Percentiles rank a stretch among this genome's conserved stretches.
These are phyloP conservation scores for Puccinia hordei DNA, from an alignment of 1,284 basidiomycete species.

Conservation along the genomic window DNA sequence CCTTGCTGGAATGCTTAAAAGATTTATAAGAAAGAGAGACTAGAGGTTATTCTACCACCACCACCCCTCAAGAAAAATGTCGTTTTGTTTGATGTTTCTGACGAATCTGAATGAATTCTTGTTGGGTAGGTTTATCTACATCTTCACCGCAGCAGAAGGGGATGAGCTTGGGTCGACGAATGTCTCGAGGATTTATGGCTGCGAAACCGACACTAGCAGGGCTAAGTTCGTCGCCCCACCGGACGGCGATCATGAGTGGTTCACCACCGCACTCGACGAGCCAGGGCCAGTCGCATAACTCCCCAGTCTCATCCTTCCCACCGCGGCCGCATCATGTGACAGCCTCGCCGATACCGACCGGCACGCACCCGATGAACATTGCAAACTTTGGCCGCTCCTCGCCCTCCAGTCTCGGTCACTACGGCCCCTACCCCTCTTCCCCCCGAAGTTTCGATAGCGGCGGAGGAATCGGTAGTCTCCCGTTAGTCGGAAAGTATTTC, in stretches of 20 bases:
- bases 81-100: constrained; percentile 13
- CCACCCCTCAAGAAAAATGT: constrained; percentile 18
- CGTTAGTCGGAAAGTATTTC: constrained; percentile 41
- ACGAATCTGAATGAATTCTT: too few species aligned
- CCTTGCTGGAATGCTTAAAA: not conserved
- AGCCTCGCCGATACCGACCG: constrained; percentile 56
- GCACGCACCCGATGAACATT: constrained; percentile 39
- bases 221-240: constrained; percentile 23
- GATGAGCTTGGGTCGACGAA: constrained; percentile 58
- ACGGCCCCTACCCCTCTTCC: constrained; percentile 31
- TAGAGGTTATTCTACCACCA: constrained; percentile 59
- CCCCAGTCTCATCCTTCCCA: constrained; percentile 44
- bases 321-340: constrained; percentile 55
- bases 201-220: constrained; percentile 53
- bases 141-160: constrained; percentile 57
- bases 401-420: constrained; percentile 21
- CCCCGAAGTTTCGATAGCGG: constrained; percentile 47
- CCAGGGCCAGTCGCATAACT: constrained; percentile 3
- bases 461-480: constrained; percentile 38
- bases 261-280: constrained; percentile 11
- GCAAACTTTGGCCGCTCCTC: constrained; percentile 37
- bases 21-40: not conserved
- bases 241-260: not conserved
- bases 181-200: constrained; percentile 58
- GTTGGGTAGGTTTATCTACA: constrained; percentile 61